phyloP scores from a whole-genome alignment of 768 basidiomycete genomes.

The Tulasnella sp. region DNA sequence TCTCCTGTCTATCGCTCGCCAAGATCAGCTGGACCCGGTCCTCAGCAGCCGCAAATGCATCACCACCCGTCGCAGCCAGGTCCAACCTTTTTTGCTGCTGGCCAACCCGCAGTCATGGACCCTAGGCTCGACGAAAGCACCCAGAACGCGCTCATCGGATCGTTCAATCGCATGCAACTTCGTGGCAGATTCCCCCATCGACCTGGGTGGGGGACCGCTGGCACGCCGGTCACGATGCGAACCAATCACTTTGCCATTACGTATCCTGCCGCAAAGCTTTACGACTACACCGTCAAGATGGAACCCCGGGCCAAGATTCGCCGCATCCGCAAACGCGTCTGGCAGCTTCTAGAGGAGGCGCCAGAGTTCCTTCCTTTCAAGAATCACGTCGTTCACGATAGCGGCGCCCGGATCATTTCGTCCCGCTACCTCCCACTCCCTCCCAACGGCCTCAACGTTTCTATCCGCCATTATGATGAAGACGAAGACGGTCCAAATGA shows the following conservation, averaged over 20 bases:
- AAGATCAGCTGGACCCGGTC: not conserved
- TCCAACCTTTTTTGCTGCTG: constrained; percentile 26
- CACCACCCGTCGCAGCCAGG: not conserved
- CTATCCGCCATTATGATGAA: constrained; percentile 52
- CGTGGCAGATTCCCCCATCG: constrained; percentile 53
- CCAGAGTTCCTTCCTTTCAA: constrained; percentile 46
- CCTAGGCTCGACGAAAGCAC: constrained; percentile 53
- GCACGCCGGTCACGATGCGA: constrained; percentile 54
- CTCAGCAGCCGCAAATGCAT: not conserved
- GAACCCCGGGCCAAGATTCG: constrained; percentile 46
- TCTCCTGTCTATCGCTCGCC: constrained; percentile 2
- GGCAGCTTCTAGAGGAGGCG: constrained; percentile 57
- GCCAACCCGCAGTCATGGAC: constrained; percentile 53
- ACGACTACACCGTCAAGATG: constrained; percentile 52
- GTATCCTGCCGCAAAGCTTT: constrained; percentile 52
- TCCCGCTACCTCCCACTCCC: constrained; percentile 48
- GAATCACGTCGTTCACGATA: constrained; percentile 55
- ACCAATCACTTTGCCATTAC: constrained; percentile 66
- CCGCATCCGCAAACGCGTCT: constrained; percentile 55
- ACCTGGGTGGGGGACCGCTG: constrained; percentile 60
- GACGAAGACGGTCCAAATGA: constrained; percentile 48
- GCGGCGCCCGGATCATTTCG: constrained; percentile 53
- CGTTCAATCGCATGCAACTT: constrained; percentile 44
- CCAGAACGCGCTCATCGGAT: constrained; percentile 50
- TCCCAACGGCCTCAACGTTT: constrained; percentile 40